phyloP scores from a whole-genome alignment of 306 rosid species.

The Vicia faba region DNA sequence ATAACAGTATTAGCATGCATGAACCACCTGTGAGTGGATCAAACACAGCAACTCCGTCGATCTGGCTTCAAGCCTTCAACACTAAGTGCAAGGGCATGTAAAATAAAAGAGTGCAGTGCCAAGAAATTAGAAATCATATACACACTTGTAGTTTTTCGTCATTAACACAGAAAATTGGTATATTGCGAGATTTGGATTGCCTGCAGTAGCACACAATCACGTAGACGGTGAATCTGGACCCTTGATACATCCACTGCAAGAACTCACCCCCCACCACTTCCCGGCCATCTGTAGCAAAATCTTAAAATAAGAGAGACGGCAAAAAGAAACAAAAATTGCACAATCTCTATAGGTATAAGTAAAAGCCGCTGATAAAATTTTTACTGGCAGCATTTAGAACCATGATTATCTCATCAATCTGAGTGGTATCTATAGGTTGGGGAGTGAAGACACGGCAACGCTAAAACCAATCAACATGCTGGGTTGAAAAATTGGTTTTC shows the following conservation, averaged over 20 bases:
- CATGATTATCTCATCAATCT: conserved; percentile 1
- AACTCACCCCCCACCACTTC: background rate
- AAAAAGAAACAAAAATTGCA: background rate
- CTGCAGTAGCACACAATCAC: background rate
- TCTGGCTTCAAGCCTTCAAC: background rate
- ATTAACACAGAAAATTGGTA: conserved; percentile 4
- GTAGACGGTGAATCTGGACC: background rate
- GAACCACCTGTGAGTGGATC: background rate
- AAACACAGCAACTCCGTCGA: background rate
- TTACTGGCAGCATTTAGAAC: conserved; percentile 10
- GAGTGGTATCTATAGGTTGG: conserved; percentile 20
- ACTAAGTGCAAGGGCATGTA: background rate
- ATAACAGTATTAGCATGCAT: background rate
- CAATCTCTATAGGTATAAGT: background rate
- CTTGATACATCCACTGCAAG: conserved; percentile 5
- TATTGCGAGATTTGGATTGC: conserved; percentile 3
- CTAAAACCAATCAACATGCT: conserved; percentile 83
- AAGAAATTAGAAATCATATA: background rate
- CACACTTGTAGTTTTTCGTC: background rate
- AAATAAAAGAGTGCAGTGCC: no score
- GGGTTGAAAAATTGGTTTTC: conserved; percentile 67
- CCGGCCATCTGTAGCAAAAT: background rate
- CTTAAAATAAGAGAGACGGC: background rate
- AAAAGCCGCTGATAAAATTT: conserved; percentile 1
- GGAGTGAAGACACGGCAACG: background rate